Conservation (phyloP, 352 stramenopile genomes). For the Globisporangium cylindrosporum region DNA sequence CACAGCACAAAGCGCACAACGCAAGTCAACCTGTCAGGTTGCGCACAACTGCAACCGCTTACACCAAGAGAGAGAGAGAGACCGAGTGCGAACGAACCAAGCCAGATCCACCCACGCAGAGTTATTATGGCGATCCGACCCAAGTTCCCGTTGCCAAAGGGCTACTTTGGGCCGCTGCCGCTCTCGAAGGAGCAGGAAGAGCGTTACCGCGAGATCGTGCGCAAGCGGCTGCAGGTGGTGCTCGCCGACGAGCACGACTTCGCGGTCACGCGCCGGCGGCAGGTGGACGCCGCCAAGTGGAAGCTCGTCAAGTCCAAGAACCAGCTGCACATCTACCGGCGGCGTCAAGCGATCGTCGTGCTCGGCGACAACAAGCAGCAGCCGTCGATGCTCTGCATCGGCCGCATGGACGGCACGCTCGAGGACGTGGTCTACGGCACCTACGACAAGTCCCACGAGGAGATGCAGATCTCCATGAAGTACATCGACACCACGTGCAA, state of each 20-base stretch:
- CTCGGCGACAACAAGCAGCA: slow-evolving; percentile 13
- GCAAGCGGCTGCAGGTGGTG: slow-evolving; percentile 9
- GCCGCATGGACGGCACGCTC: slow-evolving; percentile 36
- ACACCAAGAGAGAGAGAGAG: background rate
- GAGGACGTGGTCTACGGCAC: slow-evolving; percentile 52
- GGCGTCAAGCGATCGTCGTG: slow-evolving; percentile 11
- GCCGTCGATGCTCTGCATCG: slow-evolving; percentile 46
- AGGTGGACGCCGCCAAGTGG: slow-evolving; percentile 45
- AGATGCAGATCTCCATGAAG: slow-evolving; percentile 40
- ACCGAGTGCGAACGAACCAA: too few relatives aligned
- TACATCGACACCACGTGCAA: slow-evolving; percentile 37
- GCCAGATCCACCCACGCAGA: too few relatives aligned
- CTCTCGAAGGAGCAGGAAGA: slow-evolving; percentile 33
- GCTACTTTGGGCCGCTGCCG: slow-evolving; percentile 17
- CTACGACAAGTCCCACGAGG: slow-evolving; percentile 44
- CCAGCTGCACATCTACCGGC: slow-evolving; percentile 45
- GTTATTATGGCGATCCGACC: slow-evolving; percentile 12
- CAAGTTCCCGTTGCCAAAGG: slow-evolving; percentile 23
- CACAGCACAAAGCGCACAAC: too few relatives aligned
- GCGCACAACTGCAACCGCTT: too few relatives aligned
- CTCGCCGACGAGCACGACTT: slow-evolving; percentile 21
- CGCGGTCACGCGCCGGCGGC: slow-evolving; percentile 8
- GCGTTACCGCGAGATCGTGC: slow-evolving; percentile 24
- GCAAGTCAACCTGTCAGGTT: too few relatives aligned
- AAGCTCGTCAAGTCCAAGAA: slow-evolving; percentile 38